These are phyloP conservation scores for Amanita molliuscula DNA, from an alignment of 768 basidiomycete species.

Conservation along the genomic window DNA sequence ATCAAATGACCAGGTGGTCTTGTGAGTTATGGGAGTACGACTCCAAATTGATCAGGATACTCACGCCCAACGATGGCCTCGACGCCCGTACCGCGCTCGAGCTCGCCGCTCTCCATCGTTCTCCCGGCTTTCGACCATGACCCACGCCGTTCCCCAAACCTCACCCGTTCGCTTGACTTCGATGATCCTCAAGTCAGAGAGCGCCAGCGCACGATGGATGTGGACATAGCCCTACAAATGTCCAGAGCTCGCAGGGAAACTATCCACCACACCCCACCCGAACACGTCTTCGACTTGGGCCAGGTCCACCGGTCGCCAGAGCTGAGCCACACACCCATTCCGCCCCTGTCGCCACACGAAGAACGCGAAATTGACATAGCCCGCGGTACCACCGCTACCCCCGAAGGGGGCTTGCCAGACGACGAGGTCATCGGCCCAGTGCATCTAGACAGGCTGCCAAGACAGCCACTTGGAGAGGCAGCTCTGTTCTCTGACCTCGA, in stretches of 20 bases:
- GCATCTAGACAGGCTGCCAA: constrained; percentile 8
- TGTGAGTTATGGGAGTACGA: too few species aligned
- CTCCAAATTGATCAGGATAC: background rate
- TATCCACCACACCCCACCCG: constrained; percentile 24
- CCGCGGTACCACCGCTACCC: constrained; percentile 13
- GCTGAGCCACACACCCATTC: constrained; percentile 22
- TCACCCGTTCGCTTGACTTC: constrained; percentile 51
- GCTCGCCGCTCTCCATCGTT: constrained; percentile 33
- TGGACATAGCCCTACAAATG: constrained; percentile 82
- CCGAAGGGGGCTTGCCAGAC: constrained; percentile 3
- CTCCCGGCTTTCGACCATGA: constrained; percentile 29
- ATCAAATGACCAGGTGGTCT: too few species aligned
- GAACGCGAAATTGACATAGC: constrained; percentile 35
- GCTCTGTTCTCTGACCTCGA: constrained; percentile 7
- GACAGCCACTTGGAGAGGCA: background rate
- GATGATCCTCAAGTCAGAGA: constrained; percentile 71
- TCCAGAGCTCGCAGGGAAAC: constrained; percentile 65
- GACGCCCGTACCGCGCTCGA: constrained; percentile 14
- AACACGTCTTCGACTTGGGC: constrained; percentile 19
- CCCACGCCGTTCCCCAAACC: constrained; percentile 48
- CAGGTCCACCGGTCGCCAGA: constrained; percentile 12
- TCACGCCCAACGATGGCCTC: constrained; percentile 23
- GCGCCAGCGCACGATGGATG: constrained; percentile 89
- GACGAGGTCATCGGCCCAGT: constrained; percentile 10
- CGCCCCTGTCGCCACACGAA: constrained; percentile 36